phyloP scores from a whole-genome alignment of 78 protist species.

The Acrasis kona region DNA sequence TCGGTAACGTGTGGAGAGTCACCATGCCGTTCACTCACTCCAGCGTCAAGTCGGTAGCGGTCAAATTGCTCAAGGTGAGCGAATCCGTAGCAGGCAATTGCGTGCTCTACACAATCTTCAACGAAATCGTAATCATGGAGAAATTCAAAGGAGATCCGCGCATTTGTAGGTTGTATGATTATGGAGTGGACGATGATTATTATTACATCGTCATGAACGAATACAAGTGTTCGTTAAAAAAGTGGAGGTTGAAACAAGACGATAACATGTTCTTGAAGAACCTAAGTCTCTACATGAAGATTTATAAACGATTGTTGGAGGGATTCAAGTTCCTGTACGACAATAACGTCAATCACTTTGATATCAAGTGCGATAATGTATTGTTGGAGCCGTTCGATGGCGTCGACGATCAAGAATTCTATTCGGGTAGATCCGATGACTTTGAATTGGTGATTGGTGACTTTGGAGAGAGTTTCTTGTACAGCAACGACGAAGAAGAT shows the following conservation, averaged over 20 bases:
- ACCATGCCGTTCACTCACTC: not conserved
- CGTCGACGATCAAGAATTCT: constrained; percentile 36
- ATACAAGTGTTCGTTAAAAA: constrained; percentile 37
- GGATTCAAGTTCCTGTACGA: constrained; percentile 15
- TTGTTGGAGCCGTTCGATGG: constrained; percentile 44
- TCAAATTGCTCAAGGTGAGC: constrained; percentile 28
- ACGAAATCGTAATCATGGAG: constrained; percentile 57
- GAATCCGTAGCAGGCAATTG: constrained; percentile 48
- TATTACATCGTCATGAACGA: constrained; percentile 63
- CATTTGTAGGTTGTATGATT: constrained; percentile 56
- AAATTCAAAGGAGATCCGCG: constrained; percentile 45
- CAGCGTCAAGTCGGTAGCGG: not conserved
- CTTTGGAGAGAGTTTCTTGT: constrained; percentile 79
- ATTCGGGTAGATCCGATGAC: constrained; percentile 24
- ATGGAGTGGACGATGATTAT: constrained; percentile 60
- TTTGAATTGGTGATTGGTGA: constrained; percentile 45
- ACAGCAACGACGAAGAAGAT: constrained; percentile 45
- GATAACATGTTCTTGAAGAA: constrained; percentile 13
- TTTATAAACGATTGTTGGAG: constrained; percentile 33
- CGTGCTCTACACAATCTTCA: constrained; percentile 55
- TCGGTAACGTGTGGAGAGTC: not conserved
- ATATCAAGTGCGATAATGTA: constrained; percentile 76
- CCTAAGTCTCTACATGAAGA: constrained; percentile 33
- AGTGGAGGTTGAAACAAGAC: constrained; percentile 63
- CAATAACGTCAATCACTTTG: constrained; percentile 65